A percentile compares a stretch with the other conserved stretches of the same genome.
These are phyloP conservation scores for Tuber borchii DNA, from an alignment of 495 filamentous ascomycete genomes.

Conservation along the genomic window DNA sequence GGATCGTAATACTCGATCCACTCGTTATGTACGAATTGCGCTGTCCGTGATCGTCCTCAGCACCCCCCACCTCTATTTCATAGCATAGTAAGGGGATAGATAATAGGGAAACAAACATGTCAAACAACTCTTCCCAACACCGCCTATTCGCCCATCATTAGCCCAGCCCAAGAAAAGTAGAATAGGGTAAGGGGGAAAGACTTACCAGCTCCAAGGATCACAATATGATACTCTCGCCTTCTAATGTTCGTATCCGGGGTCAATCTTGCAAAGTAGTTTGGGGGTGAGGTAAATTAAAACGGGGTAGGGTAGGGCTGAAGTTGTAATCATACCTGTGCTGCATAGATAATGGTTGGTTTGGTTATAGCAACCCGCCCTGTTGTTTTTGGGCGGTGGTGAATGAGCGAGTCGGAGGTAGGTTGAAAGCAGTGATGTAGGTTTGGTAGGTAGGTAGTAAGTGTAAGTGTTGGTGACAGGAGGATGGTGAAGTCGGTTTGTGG, in stretches of 20 bases:
- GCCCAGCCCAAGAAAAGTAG: constrained; percentile 9
- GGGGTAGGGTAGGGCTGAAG: constrained; percentile 22
- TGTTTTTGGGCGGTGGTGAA: not conserved
- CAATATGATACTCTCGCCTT: constrained; percentile 84
- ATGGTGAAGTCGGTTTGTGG: constrained; percentile 9
- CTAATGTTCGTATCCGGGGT: constrained; percentile 21
- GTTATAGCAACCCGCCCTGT: not conserved
- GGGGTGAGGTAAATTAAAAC: not conserved
- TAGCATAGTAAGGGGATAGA: constrained; percentile 25
- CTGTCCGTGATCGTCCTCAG: constrained; percentile 48
- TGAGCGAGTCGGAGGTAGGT: not conserved
- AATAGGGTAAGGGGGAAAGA: constrained; percentile 8
- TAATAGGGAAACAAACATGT: constrained; percentile 62
- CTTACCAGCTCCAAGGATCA: constrained; percentile 81
- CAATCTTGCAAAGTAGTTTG: constrained; percentile 7
- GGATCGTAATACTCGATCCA: constrained; percentile 99
- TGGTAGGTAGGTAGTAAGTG: constrained; percentile 42
- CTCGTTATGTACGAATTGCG: constrained; percentile 98
- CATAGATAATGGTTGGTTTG: constrained; percentile 44
- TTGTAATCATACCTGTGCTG: constrained; percentile 49
- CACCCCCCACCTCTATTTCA: constrained; percentile 34
- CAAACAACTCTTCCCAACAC: constrained; percentile 95
- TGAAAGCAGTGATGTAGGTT: not conserved
- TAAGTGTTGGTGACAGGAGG: constrained; percentile 46
- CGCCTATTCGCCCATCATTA: constrained; percentile 53